Conservation (phyloP, 2,329 filamentous ascomycete genomes). For the Sphaerulina vaccinii region DNA sequence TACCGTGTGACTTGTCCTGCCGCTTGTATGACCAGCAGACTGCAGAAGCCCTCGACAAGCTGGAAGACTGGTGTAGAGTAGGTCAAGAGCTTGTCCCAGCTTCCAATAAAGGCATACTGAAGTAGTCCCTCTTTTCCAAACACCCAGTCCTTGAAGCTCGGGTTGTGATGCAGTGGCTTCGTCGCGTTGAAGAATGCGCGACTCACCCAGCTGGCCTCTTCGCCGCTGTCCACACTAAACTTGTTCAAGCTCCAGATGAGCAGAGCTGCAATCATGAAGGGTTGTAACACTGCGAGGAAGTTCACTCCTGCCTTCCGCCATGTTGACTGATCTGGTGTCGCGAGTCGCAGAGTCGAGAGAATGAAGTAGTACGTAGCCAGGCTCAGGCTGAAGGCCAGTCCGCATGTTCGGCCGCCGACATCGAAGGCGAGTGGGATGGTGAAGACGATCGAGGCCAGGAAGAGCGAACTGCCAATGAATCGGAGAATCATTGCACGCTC, state of each 20-base stretch:
- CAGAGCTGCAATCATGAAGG: constrained; percentile 78
- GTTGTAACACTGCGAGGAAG: constrained; percentile 74
- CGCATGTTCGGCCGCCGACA: constrained; percentile 91
- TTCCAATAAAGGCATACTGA: constrained; percentile 75
- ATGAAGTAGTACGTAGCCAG: constrained; percentile 88
- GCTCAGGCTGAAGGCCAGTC: constrained; percentile 86
- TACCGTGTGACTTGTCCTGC: constrained; percentile 91
- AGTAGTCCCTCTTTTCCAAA: constrained; percentile 83
- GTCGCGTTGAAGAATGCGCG: constrained; percentile 48
- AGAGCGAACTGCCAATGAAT: constrained; percentile 56
- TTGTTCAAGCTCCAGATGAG: constrained; percentile 95
- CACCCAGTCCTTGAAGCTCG: constrained; percentile 77
- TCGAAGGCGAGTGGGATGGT: constrained; percentile 97
- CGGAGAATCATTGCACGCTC: constrained; percentile 43
- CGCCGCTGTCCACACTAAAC: constrained; percentile 86
- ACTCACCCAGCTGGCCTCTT: constrained; percentile 71
- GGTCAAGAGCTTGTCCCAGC: constrained; percentile 82
- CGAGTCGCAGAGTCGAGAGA: constrained; percentile 76
- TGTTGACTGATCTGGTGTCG: constrained; percentile 75
- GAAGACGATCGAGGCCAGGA: constrained; percentile 88
- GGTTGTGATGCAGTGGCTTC: constrained; percentile 46
- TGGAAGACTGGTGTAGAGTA: constrained; percentile 96
- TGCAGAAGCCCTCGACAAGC: constrained; percentile 93
- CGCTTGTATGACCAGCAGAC: constrained; percentile 89
- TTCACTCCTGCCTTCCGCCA: constrained; percentile 70